A percentile compares a stretch with the other conserved stretches of the same genome.
phyloP scores from a whole-genome alignment of 2,329 filamentous ascomycete genomes.

The Ascochyta pisi region DNA sequence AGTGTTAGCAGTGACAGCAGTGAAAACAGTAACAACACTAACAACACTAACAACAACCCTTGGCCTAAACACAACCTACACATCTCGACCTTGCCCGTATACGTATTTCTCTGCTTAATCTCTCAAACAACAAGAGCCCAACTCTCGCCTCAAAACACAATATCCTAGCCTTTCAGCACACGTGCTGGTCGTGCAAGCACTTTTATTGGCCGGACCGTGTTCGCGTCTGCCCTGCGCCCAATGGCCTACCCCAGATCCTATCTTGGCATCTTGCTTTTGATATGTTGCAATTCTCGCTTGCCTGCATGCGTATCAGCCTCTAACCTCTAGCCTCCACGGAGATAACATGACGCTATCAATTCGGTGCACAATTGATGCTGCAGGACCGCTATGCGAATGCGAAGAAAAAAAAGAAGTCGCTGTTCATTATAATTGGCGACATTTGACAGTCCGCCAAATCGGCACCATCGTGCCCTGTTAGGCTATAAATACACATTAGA shows the following conservation, averaged over 20 bases:
- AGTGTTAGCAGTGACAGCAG: background rate
- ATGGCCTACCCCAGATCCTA: background rate
- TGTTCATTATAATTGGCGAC: constrained; percentile 9
- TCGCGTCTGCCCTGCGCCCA: constrained; percentile 1
- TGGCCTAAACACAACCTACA: background rate
- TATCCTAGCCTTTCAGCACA: background rate
- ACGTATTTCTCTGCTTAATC: background rate
- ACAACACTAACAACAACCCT: background rate
- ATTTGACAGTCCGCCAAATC: background rate
- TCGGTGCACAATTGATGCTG: background rate
- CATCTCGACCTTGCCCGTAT: background rate
- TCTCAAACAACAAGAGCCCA: background rate
- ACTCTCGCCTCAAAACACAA: background rate
- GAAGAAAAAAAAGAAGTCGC: background rate
- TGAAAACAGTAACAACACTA: background rate
- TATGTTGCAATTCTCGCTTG: background rate
- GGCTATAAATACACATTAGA: constrained; percentile 16
- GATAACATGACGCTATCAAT: constrained; percentile 4
- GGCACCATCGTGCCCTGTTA: constrained; percentile 2
- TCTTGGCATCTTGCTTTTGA: constrained; percentile 8
- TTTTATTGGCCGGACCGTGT: background rate
- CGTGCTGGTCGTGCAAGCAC: background rate
- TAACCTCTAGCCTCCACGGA: background rate
- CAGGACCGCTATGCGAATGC: background rate
- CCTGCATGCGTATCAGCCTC: constrained; percentile 3